These are phyloP conservation scores for Dryadomyces quercus-mongolicae DNA, from an alignment of 2,329 filamentous ascomycete genomes.

Conservation along the genomic window DNA sequence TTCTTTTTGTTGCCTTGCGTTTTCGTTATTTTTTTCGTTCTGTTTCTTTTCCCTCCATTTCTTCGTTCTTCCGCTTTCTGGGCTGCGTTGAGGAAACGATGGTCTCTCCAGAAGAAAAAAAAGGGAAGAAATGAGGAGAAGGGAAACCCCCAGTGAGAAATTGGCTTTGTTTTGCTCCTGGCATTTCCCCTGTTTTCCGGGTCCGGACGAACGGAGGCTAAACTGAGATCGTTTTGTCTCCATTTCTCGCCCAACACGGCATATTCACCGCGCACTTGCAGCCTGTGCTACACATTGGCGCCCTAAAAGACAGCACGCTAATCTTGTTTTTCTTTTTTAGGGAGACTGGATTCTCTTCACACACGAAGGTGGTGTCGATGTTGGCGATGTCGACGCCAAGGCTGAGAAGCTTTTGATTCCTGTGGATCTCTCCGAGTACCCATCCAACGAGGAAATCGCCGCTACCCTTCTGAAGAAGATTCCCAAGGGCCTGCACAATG, in stretches of 20 bases:
- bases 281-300: not conserved
- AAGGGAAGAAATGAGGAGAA: not conserved
- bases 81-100: not conserved
- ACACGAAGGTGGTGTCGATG: slow-evolving; percentile 98
- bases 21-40: not conserved
- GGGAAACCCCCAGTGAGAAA: not conserved
- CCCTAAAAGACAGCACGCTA: not conserved
- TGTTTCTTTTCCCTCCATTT: not conserved
- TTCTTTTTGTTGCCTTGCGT: no score
- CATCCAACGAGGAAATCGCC: slow-evolving; percentile 91
- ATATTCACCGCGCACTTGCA: not conserved
- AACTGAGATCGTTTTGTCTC: slow-evolving; percentile 20
- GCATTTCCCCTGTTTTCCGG: not conserved
- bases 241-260: slow-evolving; percentile 4
- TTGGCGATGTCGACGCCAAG: slow-evolving; percentile 97
- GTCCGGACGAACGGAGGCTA: slow-evolving; percentile 32
- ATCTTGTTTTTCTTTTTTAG: slow-evolving; percentile 40
- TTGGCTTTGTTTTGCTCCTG: no score
- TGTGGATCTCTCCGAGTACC: slow-evolving; percentile 87
- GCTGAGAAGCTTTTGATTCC: slow-evolving; percentile 97
- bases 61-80: not conserved
- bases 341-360: slow-evolving; percentile 99
- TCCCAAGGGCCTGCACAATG: slow-evolving; percentile 89
- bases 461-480: slow-evolving; percentile 79
- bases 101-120: not conserved